Evolutionary conservation across 495 filamentous ascomycete species (phyloP), one percentile per base, ranked within the genome.

Genomic region (Podospora pseudopauciseta): DNA sequence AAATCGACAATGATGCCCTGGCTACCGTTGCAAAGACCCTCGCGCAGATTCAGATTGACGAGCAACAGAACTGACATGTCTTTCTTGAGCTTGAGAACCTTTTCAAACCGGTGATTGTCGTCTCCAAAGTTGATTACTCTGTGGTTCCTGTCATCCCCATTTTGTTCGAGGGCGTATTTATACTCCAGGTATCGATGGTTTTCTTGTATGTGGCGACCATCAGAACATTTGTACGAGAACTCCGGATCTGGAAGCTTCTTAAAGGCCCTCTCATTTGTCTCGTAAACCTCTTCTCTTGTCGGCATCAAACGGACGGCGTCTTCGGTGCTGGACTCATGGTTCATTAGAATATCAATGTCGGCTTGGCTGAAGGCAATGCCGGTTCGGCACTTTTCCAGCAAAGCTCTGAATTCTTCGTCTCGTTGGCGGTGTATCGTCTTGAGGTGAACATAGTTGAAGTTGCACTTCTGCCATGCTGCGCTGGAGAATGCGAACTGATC

Each of bases 51-150:
- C 74, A 97, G 86, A 72, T 99, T 99, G 67, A 93, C 93, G 77
- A 97, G 95, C 13, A 99, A 81, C 85, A 99, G 95, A 27, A 99
- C 94, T 63, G 94, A 91, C 34, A 93, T 89, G 5, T 94, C 93
- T 66, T 90, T 88, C 73, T 97, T 97, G 39, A 97, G 85, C 30
- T 87, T 80, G 85, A 72, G 87, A 83, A 66, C 83, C 72, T 20
- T 73, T 67, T 69, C 76, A 39, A 78, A 78, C 13, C 74, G 76
- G 34, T 84, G 81, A 71, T 99, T 92, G 30, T 99, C 92, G 30
- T 80, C 78, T 58, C 18, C n/a, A 32, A 61, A 32, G 15, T 58
- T n/a, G 23, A 49, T 49, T 5, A 13, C 39, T 9, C 30, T 6
- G 39, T 49, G 39, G 39, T 11, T 16, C 39, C 39, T 13, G 9